Evolutionary conservation across 345 rosid genomes (phyloP).

Genomic region (Cardiospermum halicacabum): DNA sequence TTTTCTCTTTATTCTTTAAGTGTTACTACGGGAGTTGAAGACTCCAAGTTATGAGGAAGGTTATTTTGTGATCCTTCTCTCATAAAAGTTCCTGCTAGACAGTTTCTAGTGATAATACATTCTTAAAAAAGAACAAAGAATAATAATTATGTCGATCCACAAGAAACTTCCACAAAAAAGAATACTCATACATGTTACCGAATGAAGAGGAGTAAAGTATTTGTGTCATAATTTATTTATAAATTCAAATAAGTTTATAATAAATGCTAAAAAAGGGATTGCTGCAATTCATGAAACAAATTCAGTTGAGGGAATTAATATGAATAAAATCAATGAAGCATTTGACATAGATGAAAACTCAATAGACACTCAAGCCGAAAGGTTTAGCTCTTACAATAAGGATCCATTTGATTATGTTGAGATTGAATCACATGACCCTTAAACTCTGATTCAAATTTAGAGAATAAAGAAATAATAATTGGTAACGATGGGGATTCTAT

Average conservation of each 20-base stretch:
- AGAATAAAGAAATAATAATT: conserved; percentile 58
- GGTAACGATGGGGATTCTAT: conserved; percentile 27
- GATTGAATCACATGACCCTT: conserved; percentile 44
- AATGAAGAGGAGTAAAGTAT: conserved; percentile 87
- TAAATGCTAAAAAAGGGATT: conserved; percentile 21
- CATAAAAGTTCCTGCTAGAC: conserved; percentile 77
- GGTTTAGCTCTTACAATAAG: conserved; percentile 51
- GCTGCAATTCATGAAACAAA: conserved; percentile 26
- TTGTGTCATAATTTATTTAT: conserved; percentile 59
- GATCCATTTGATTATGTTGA: conserved; percentile 37
- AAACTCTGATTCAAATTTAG: conserved; percentile 51
- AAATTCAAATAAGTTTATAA: conserved; percentile 47
- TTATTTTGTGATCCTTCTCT: conserved; percentile 71
- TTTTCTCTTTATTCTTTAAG: conserved; percentile 82
- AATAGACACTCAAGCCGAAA: conserved; percentile 35
- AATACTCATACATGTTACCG: conserved; percentile 85
- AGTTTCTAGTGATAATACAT: conserved; percentile 67
- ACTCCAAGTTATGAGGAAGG: conserved; percentile 60
- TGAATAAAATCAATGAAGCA: conserved; percentile 79
- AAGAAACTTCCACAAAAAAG: conserved; percentile 84
- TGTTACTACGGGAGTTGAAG: conserved; percentile 82
- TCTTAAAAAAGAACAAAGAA: conserved; percentile 83
- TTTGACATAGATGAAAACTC: conserved; percentile 38
- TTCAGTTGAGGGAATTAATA: conserved; percentile 41
- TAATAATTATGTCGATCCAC: conserved; percentile 81